These are phyloP conservation scores for Neospora caninum DNA, from an alignment of 169 alveolate genomes.

Conservation along the genomic window DNA sequence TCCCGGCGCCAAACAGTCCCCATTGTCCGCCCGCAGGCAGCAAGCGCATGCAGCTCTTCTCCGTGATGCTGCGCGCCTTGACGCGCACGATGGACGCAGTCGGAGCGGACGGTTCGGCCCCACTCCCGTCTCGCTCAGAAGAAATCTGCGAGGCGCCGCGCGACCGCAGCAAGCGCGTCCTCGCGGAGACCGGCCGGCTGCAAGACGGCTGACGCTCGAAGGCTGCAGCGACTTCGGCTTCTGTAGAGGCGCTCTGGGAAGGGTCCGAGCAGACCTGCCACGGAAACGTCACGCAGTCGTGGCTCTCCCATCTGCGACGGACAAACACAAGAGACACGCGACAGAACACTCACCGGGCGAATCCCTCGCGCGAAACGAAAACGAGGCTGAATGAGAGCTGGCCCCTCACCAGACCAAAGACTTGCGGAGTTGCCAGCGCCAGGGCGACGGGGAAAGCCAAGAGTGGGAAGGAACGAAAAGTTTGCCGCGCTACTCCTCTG, in stretches of 20 bases:
- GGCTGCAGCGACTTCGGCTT: neutral
- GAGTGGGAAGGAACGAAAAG: too few species aligned
- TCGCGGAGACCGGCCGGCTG: neutral
- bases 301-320: slow-evolving; percentile 48
- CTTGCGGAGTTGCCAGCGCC: too few species aligned
- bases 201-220: neutral
- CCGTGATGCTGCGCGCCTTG: slow-evolving; percentile 79
- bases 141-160: neutral
- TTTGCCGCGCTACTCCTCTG: too few species aligned
- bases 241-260: neutral
- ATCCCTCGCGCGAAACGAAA: too few species aligned
- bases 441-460: too few species aligned
- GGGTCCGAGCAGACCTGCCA: slow-evolving; percentile 41
- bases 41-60: slow-evolving; percentile 86
- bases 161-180: neutral
- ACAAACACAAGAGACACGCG: too few species aligned
- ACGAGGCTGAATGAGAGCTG: too few species aligned
- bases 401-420: too few species aligned
- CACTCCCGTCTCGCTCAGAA: neutral
- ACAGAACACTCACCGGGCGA: too few species aligned
- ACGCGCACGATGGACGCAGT: slow-evolving; percentile 31
- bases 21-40: slow-evolving; percentile 89
- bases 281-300: slow-evolving; percentile 67
- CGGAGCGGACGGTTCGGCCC: neutral
- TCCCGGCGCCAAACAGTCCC: slow-evolving; percentile 92